Base-by-base conservation (phyloP, 2,329 filamentous ascomycete species). In the Phialemoniopsis sp. region DNA sequence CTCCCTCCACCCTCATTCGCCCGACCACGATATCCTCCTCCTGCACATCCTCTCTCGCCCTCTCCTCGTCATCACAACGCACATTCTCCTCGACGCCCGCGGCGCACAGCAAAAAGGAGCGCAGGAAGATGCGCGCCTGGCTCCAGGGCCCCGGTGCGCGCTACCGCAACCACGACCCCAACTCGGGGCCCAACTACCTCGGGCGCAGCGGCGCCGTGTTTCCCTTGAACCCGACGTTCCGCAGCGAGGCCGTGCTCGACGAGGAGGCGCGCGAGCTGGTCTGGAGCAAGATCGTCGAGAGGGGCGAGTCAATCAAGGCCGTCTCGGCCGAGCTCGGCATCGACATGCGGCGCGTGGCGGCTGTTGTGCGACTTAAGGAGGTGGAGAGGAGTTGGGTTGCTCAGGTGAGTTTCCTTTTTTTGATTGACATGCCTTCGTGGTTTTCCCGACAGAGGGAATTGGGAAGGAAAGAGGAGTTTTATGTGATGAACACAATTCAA, bases 291-390 rank as follows among this genome's bases (percentile, higher is more conserved):
- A 80, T 94, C 13, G 79, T 80, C 45, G 57, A 64, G n/a, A 59
- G 78, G 13, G 82, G 83, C 43, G 72, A 82, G 59, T 79, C 84
- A 41, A 70, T 95, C 46, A 83, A 88, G 54, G 76, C 76, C 32
- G 86, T 94, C 15, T 90, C 87, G 55, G 84, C 85, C 2, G 77
- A 88, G 54, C 76, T 87, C 51, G 79, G 82, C 19, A 78, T 95
- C 17, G 89, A 93, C 54, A 84, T 95, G 63, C 79, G 87, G 55
- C 77, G 90, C 52, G 85, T 95, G 14, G 89, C 82, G 19, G 90
- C 90, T 16, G 86, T 95, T 15, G 85, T 95, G 43, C 73, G 90
- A 53, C 68, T 96, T 54, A 91, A 91, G 68, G 81, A 89, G 60
- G 72, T 95, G 48, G 89, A 96, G 68, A 89, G 85, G 67, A 71